Evolutionary conservation across 139 green algal species (phyloP), one percentile per base, ranked within the genome.

Genomic region (Protoeuglena noctilucae): DNA sequence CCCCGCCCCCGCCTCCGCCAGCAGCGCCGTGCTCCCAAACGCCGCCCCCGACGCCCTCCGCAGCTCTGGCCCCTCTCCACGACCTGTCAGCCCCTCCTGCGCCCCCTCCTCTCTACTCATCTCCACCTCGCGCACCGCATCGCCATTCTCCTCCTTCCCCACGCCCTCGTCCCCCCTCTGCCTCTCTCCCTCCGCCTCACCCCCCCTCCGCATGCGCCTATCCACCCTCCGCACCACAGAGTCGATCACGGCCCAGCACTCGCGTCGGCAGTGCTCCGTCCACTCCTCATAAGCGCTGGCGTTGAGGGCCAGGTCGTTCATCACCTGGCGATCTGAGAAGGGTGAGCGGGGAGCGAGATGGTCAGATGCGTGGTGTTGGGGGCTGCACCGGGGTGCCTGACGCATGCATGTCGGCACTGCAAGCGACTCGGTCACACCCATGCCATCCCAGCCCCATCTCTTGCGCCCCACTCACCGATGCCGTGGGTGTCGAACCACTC

Each of bases 161-260:
- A 1, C n/a, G n/a, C n/a, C n/a, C n/a, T n/a, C 54, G 4, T 61
- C 52, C 26, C 61, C 48, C 49, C 68, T 14, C 19, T 59, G n/a
- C 1, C 18, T 22, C 17, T 40, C 24, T 7, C 64, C 58, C 43
- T 65, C 48, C 28, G 28, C 14, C 6, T 21, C 61, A 5, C 2
- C 19, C 48, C 34, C 12, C 48, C 4, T 9, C 56, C 1, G 1
- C 41, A 18, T 31, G 2, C 27, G 24, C 26, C 47, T 28, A 2
- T 22, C 28, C 26, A 16, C 12, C 45, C 24, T 51, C 16, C 58
- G 43, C 30, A 27, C n/a, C n/a, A n/a, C n/a, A n/a, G n/a, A n/a
- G n/a, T n/a, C n/a, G n/a, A n/a, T n/a, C n/a, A n/a, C n/a, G n/a
- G n/a, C n/a, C n/a, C n/a, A n/a, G n/a, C n/a, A n/a, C n/a, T n/a